Evolutionary conservation across 371 early-diverging fungal genomes (phyloP), one percentile per base, ranked within the genome.

Genomic region (Lichtheimia ramosa): DNA sequence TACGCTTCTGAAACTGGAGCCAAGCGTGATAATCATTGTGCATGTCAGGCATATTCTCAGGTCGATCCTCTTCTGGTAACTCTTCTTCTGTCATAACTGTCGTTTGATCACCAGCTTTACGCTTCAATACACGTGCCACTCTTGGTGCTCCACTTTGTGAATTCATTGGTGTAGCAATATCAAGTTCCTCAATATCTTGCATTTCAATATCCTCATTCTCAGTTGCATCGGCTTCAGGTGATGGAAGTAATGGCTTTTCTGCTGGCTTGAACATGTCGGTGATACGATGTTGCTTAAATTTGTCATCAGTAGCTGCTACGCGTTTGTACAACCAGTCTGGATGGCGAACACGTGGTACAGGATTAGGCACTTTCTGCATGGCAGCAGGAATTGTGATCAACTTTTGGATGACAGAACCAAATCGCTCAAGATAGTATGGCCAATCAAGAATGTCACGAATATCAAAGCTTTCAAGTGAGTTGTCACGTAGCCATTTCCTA

Each of bases 301-400:
- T 85, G 68, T 91, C 93, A 46, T 91, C 85, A 40, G 82, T 73
- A 0, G 79, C 82, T 7, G 86, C 79, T 1, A 96, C 86, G 20
- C 95, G 85, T 62, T 89, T 91, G 21, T 77, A 72, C 40, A 99
- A 73, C 99, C 99, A 99, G 54, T 97, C 95, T 0, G 99, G 99
- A 68, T 96, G 94, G 12, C 81, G 73, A 3, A 99, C 88, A 23
- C 98, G 83, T 15, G 94, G 92, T 3, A 99, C 88, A 1, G 99
- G 99, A 71, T 99, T 99, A 5, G 80, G 34, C 4, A 99, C 89
- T 23, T 89, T 86, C 74, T 99, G 99, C 92, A 96, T 92, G 3
- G 97, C 95, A 3, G 99, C 99, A 4, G 99, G 99, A 65, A 99
- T 97, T 4, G 98, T 95, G 63, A 99, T 97, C 43, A 99, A 77